A percentile compares a stretch with the other conserved stretches of the same genome.
Evolutionary conservation across 805 yeast genomes (phyloP).

Genomic region (Candida coleopterorum): DNA sequence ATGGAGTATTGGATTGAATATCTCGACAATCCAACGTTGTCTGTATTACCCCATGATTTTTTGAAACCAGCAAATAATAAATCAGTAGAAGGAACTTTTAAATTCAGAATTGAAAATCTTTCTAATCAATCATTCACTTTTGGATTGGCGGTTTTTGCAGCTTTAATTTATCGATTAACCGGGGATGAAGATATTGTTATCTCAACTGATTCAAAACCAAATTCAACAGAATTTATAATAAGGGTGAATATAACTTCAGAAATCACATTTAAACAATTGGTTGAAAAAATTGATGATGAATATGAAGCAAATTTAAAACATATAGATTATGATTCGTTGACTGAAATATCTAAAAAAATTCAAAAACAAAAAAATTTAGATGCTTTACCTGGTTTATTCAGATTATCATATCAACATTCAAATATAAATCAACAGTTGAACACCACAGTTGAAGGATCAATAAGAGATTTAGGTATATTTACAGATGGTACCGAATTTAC

Average conservation of each 20-base stretch:
- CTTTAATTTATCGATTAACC: conserved; percentile 71
- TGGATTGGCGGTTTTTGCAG: conserved; percentile 63
- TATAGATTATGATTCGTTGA: conserved; percentile 43
- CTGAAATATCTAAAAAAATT: conserved; percentile 51
- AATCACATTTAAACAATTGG: conserved; percentile 50
- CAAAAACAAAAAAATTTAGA: conserved; percentile 48
- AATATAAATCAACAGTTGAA: conserved; percentile 36
- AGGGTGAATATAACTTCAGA: conserved; percentile 58
- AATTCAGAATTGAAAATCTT: conserved; percentile 10
- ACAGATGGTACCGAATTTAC: conserved; percentile 28
- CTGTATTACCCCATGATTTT: conserved; percentile 85
- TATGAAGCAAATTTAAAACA: conserved; percentile 31
- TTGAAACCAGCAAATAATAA: conserved; percentile 69
- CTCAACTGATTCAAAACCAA: conserved; percentile 49
- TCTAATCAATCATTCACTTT: conserved; percentile 36
- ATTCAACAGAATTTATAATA: conserved; percentile 48
- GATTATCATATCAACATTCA: conserved; percentile 52
- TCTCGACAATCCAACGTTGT: conserved; percentile 76
- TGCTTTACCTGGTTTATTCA: conserved; percentile 58
- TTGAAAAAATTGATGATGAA: conserved; percentile 39
- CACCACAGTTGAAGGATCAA: conserved; percentile 46
- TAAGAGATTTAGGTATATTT: conserved; percentile 63
- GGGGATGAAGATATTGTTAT: conserved; percentile 94
- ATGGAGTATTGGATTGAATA: conserved; percentile 51
- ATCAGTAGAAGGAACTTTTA: conserved; percentile 56